Evolutionary conservation across 2,329 filamentous ascomycete genomes (phyloP), one percentile per base, ranked within the genome.

Genomic region (Fusarium irregulare): DNA sequence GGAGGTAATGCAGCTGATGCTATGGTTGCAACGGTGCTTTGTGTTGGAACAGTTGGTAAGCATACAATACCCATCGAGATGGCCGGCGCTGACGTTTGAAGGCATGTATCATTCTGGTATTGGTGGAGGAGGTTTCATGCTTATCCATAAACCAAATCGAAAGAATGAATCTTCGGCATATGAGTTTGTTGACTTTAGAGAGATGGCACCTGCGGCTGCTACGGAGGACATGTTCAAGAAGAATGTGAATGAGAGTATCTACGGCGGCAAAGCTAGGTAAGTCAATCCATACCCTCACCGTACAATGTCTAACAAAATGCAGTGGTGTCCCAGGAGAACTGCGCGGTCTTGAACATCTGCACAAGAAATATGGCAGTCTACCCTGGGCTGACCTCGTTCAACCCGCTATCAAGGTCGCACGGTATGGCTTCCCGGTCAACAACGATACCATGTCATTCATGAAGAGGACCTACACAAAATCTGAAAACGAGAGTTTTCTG

Each of bases 151-250:
- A 4, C 79, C 86, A 7, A 86, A 92, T 66, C 91, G 91, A 7
- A 34, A 56, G 10, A 47, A 56, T 18, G 18, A 42, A 5, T n/a
- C 37, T 81, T 82, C 11, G 1, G 40, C 58, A 0, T 95, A 93
- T 75, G 93, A 97, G 73, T 92, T 89, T 70, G 89, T 97, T 70
- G 93, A 97, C 77, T 97, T 96, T 78, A 86, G 94, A 18, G 94
- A 97, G 79, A 93, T 88, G 0, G 94, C 94, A 0, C 93, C 94
- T 1, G 92, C 90, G 0, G 92, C 92, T 2, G 90, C 93, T 0
- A 92, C 86, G 66, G 84, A 94, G 78, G 87, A 93, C 71, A 97
- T 97, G 94, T 97, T 90, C 80, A 88, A 87, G 56, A 88, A 91
- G 65, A 88, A 94, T 70, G 86, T 84, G 0, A 80, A 85, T 7